phyloP scores from a whole-genome alignment of 139 green algal genomes.

The Picochlorum sp. region DNA sequence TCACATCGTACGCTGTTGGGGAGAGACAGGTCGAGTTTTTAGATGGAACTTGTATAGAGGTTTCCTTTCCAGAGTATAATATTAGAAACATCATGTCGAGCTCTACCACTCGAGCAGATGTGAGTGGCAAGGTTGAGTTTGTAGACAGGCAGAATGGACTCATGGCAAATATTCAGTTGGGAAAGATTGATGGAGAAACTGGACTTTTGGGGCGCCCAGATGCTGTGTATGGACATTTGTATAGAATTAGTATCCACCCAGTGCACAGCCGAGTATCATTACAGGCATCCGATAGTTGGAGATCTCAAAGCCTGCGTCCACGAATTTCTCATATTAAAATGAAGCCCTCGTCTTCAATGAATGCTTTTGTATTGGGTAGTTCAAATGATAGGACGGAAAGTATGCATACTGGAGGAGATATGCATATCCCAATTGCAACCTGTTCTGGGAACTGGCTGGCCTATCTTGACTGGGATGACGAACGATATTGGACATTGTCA shows the following conservation, averaged over 20 bases:
- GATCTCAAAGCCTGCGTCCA: neutral
- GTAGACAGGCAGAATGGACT: slow-evolving; percentile 37
- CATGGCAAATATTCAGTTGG: slow-evolving; percentile 37
- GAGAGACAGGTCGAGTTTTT: slow-evolving; percentile 49
- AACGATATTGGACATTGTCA: slow-evolving; percentile 52
- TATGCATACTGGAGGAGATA: slow-evolving; percentile 6
- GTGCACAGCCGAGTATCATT: too few relatives aligned
- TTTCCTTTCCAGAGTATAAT: slow-evolving; percentile 59
- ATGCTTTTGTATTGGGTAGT: neutral
- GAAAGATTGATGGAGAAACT: slow-evolving; percentile 20
- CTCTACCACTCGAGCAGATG: slow-evolving; percentile 33
- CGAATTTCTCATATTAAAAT: neutral
- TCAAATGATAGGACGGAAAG: neutral
- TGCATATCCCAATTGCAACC: slow-evolving; percentile 12
- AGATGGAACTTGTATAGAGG: slow-evolving; percentile 55
- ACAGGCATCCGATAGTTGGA: neutral
- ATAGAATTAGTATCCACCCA: slow-evolving; percentile 10
- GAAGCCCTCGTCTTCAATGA: neutral
- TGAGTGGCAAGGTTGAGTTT: slow-evolving; percentile 41
- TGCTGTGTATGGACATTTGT: slow-evolving; percentile 50
- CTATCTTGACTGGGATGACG: slow-evolving; percentile 55
- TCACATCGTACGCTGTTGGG: slow-evolving; percentile 65
- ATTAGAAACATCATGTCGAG: slow-evolving; percentile 44
- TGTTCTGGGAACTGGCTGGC: slow-evolving; percentile 70
- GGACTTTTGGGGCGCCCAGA: slow-evolving; percentile 45